A percentile compares a stretch with the other conserved stretches of the same genome.
Evolutionary conservation across 2,329 filamentous ascomycete species (phyloP).

Genomic region (Dothistroma pini): DNA sequence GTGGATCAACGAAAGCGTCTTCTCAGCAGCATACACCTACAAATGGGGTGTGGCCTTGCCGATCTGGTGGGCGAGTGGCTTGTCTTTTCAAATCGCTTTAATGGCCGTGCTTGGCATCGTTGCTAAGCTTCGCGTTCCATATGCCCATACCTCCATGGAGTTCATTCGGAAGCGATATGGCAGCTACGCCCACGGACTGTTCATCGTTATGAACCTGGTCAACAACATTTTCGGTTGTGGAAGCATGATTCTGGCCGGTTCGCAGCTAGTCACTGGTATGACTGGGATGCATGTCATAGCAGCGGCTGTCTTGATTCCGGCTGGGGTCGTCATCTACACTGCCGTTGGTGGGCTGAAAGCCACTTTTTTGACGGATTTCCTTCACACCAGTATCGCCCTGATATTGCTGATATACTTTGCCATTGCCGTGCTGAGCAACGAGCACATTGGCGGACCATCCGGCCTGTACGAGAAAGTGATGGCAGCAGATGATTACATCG

Average conservation of each 20-base stretch:
- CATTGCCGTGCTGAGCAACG: constrained; percentile 43
- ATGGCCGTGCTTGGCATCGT: constrained; percentile 50
- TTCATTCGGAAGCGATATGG: constrained; percentile 43
- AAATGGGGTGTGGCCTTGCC: constrained; percentile 27
- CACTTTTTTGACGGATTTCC: constrained; percentile 49
- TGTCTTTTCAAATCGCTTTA: constrained; percentile 49
- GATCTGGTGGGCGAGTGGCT: constrained; percentile 38
- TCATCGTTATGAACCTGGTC: constrained; percentile 30
- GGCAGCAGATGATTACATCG: constrained; percentile 43
- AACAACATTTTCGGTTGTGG: constrained; percentile 40
- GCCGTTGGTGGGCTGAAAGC: constrained; percentile 49
- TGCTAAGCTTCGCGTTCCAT: constrained; percentile 49
- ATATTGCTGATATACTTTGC: constrained; percentile 51
- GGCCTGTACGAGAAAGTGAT: constrained; percentile 48
- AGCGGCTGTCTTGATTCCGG: constrained; percentile 45
- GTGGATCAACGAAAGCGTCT: constrained; percentile 46
- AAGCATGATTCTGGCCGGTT: constrained; percentile 31
- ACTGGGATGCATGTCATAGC: constrained; percentile 50
- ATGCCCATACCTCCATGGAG: constrained; percentile 51
- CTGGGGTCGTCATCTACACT: constrained; percentile 49
- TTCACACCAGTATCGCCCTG: constrained; percentile 48
- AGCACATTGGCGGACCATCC: constrained; percentile 41
- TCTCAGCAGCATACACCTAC: constrained; percentile 37
- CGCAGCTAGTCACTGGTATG: constrained; percentile 34
- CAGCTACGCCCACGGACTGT: constrained; percentile 25